A percentile compares a stretch with the other conserved stretches of the same genome.
Conservation (phyloP, 2,329 filamentous ascomycete species). For the Penicillium palitans region DNA sequence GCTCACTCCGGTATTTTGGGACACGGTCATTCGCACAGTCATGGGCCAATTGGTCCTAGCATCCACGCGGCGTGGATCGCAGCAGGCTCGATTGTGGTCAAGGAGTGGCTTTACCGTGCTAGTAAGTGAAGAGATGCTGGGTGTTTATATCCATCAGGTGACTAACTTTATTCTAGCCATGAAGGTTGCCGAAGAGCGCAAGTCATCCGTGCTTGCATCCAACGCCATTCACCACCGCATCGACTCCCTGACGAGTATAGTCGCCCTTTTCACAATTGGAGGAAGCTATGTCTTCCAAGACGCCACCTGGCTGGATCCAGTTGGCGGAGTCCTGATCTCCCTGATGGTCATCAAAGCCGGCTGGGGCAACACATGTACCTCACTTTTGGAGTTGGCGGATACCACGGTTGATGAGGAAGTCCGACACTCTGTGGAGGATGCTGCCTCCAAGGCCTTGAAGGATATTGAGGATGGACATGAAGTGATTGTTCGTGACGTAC, state of each 20-base stretch:
- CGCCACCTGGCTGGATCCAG: constrained; percentile 89
- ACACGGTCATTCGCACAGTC: constrained; percentile 63
- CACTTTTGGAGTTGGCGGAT: constrained; percentile 88
- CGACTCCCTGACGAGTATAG: constrained; percentile 91
- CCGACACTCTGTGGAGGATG: constrained; percentile 67
- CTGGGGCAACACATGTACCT: constrained; percentile 76
- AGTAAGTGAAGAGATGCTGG: constrained; percentile 62
- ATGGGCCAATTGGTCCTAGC: constrained; percentile 67
- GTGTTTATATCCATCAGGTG: not conserved
- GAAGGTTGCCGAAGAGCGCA: constrained; percentile 91
- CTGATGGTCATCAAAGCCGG: constrained; percentile 91
- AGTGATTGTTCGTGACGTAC: constrained; percentile 73
- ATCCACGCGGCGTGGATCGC: constrained; percentile 95
- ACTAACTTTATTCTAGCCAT: constrained; percentile 61
- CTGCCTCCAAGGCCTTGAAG: constrained; percentile 61
- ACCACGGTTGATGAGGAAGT: constrained; percentile 83
- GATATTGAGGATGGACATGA: constrained; percentile 56
- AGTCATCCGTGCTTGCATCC: constrained; percentile 91
- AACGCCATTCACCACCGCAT: constrained; percentile 96
- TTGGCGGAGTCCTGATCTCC: constrained; percentile 89
- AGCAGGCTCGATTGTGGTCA: constrained; percentile 82
- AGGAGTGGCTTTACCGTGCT: constrained; percentile 95
- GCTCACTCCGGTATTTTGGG: constrained; percentile 43
- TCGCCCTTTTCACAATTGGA: constrained; percentile 83
- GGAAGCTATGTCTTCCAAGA: constrained; percentile 83